Evolutionary conservation across 208 protist genomes (phyloP).

Genomic region (Trypanosoma rangeli): DNA sequence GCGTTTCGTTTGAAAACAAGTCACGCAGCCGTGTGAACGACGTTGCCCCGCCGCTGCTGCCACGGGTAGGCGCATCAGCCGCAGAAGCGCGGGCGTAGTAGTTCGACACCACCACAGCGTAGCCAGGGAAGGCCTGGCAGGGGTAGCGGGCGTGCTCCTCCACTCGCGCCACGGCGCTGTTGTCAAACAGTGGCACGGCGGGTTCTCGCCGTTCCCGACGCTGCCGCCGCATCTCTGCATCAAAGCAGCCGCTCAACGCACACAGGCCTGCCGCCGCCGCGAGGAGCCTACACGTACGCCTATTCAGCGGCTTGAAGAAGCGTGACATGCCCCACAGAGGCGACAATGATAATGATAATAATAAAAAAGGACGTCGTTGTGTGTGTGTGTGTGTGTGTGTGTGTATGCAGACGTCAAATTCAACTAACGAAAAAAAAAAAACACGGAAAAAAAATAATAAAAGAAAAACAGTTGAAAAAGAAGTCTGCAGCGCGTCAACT

Average conservation of each 20-base stretch:
- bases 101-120: conserved; percentile 78
- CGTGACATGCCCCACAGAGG: not conserved
- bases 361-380: not conserved
- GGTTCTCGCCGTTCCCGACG: conserved; percentile 8
- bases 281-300: conserved; percentile 7
- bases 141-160: conserved; percentile 72
- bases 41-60: not conserved
- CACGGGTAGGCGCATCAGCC: not conserved
- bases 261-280: not conserved
- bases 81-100: conserved; percentile 43
- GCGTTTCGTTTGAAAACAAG: conserved; percentile 35
- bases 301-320: not conserved
- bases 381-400: too few species aligned
- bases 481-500: not conserved
- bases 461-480: not conserved
- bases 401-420: not conserved
- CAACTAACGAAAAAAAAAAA: not conserved
- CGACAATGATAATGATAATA: not conserved
- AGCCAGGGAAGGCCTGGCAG: conserved; percentile 57
- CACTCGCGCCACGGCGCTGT: conserved; percentile 30
- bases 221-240: not conserved
- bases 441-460: not conserved
- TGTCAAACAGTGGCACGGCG: conserved; percentile 57
- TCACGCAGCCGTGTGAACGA: conserved; percentile 2
- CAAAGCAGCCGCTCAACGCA: not conserved